Evolutionary conservation across 225 moss, liverwort and hornwort genomes (phyloP).

Genomic region (Asterella californica): DNA sequence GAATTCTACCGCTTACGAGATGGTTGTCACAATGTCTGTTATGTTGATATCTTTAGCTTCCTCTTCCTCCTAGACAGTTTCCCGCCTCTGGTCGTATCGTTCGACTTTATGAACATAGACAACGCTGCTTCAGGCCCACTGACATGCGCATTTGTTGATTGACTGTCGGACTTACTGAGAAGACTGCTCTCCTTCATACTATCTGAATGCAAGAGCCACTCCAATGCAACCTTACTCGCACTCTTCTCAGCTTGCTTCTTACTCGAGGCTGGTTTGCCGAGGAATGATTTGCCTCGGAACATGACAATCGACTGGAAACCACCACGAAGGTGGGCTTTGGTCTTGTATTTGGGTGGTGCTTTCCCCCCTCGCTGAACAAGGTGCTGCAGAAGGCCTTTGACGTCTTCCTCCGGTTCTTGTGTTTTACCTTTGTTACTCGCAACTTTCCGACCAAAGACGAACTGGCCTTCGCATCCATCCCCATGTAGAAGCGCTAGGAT

Average conservation of each 20-base stretch:
- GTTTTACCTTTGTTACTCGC: slow-evolving; percentile 16
- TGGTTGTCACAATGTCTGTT: neutral
- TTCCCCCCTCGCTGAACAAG: slow-evolving; percentile 74
- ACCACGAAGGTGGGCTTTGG: slow-evolving; percentile 51
- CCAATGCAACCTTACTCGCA: slow-evolving; percentile 70
- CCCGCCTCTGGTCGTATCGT: slow-evolving; percentile 18
- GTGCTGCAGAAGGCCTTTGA: slow-evolving; percentile 76
- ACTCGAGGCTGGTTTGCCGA: slow-evolving; percentile 66
- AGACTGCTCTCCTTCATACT: neutral
- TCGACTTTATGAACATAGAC: slow-evolving; percentile 32
- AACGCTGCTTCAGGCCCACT: slow-evolving; percentile 30
- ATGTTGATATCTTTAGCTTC: slow-evolving; percentile 23
- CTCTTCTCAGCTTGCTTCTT: slow-evolving; percentile 90
- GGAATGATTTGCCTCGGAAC: slow-evolving; percentile 65
- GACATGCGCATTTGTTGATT: neutral
- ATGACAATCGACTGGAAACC: slow-evolving; percentile 71
- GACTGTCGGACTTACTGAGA: neutral
- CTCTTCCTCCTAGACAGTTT: slow-evolving; percentile 28
- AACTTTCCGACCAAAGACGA: slow-evolving; percentile 72
- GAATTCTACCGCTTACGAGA: neutral
- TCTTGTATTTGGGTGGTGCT: slow-evolving; percentile 67
- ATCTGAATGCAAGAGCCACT: slow-evolving; percentile 40
- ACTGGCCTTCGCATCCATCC: slow-evolving; percentile 75
- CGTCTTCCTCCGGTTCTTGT: slow-evolving; percentile 48
- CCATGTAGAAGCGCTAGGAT: slow-evolving; percentile 74